Evolutionary conservation across 176 grass and related monocot genomes (phyloP), one percentile per base, ranked within the genome.

Genomic region (Raddia guianensis): DNA sequence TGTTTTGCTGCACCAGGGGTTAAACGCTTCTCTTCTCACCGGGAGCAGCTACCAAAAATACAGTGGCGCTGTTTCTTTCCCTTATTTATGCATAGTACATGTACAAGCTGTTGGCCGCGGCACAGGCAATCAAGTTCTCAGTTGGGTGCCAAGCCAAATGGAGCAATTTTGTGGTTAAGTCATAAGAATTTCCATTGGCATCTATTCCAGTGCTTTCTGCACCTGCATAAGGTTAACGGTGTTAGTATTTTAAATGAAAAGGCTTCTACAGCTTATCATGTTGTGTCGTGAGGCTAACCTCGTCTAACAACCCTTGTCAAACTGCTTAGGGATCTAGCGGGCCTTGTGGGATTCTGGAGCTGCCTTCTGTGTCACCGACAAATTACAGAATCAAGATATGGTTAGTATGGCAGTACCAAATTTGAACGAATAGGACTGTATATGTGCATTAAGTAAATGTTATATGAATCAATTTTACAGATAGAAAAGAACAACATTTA

Each of bases 71-170:
- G 63, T 66, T 77, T 45, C 50, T 58, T 55, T 32, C 2, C 51
- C 66, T 56, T 80, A 76, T 77, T 89, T 90, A 97, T 63, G 91
- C 91, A 56, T 94, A 91, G 70, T 97, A 97, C 94, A 97, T 97
- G 89, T 97, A 97, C 86, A 97, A 89, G 82, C 94, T 97, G 77
- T 94, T 97, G 74, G 89, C 91, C 37, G 91, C 91, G 85, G 94
- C 94, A 88, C 94, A 97, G 5, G 91, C 94, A 87, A 97, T 91
- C 84, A 88, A 85, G 83, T 91, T 94, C 84, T 97, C 94, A 0
- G 66, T 67, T 55, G 94, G 94, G 61, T 97, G 94, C 94, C 94
- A 97, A 51, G 91, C 94, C 74, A 97, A 91, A 93, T 97, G 94
- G 66, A 97, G 91, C 79, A 97, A 89, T 78, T 94, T 97, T 66